Evolutionary conservation across 768 basidiomycete genomes (phyloP).

Genomic region (Amanita muscaria): DNA sequence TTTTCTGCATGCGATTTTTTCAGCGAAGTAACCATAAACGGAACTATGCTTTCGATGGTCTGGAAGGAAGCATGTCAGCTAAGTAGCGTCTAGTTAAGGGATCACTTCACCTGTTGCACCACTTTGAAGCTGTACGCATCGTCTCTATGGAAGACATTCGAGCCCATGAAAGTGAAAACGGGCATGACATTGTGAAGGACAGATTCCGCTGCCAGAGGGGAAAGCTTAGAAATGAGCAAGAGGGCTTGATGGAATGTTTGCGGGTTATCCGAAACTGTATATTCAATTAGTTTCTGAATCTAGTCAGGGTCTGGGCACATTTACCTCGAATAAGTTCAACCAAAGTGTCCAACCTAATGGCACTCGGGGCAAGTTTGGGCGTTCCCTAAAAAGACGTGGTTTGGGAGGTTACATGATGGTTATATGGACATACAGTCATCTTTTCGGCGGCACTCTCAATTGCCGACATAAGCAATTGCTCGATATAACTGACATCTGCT

Average conservation of each 20-base stretch:
- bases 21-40: constrained; percentile 81
- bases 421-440: constrained; percentile 36
- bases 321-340: constrained; percentile 80
- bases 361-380: constrained; percentile 42
- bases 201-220: constrained; percentile 79
- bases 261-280: constrained; percentile 69
- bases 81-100: no score
- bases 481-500: constrained; percentile 67
- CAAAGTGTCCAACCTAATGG: constrained; percentile 74
- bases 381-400: constrained; percentile 32
- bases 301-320: constrained; percentile 11
- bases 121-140: constrained; percentile 94
- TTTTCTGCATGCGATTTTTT: constrained; percentile 44
- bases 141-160: constrained; percentile 95
- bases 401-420: neutral
- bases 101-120: constrained; percentile 89
- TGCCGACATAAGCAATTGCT: constrained; percentile 80
- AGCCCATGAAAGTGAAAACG: constrained; percentile 98
- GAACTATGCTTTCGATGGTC: constrained; percentile 92
- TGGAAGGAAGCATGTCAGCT: no score
- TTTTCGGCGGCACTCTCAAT: constrained; percentile 57
- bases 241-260: constrained; percentile 93
- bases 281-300: neutral
- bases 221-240: constrained; percentile 76
- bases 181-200: constrained; percentile 96